These are phyloP conservation scores for Pyrrhoderma lamaoense DNA, from an alignment of 1,284 basidiomycete species.

Conservation along the genomic window DNA sequence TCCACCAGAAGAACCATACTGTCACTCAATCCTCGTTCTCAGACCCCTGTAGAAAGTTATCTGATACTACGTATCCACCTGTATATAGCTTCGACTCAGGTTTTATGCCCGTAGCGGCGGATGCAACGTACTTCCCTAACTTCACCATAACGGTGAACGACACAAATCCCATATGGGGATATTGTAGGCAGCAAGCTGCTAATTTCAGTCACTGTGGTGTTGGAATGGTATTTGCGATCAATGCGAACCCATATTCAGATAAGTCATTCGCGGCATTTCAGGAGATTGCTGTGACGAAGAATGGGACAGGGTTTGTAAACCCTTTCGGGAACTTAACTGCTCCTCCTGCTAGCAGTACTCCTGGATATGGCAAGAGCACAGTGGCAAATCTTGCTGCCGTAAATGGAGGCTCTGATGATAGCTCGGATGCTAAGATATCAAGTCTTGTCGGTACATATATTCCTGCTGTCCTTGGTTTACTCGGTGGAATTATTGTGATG, in stretches of 20 bases:
- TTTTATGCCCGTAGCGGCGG: slow-evolving; percentile 25
- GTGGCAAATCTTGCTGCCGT: slow-evolving; percentile 1
- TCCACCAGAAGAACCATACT: slow-evolving; percentile 22
- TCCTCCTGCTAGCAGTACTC: slow-evolving; percentile 1
- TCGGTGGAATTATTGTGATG: slow-evolving; percentile 6
- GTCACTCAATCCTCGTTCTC: slow-evolving; percentile 26
- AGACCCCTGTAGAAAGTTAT: slow-evolving; percentile 22
- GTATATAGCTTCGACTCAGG: slow-evolving; percentile 21
- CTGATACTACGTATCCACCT: slow-evolving; percentile 15
- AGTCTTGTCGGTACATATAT: slow-evolving; percentile 10
- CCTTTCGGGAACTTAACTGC: slow-evolving; percentile 12
- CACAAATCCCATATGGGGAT: slow-evolving; percentile 44
- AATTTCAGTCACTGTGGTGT: slow-evolving; percentile 31
- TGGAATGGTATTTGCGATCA: slow-evolving; percentile 50
- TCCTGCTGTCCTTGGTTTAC: slow-evolving; percentile 7
- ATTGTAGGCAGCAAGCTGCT: slow-evolving; percentile 33
- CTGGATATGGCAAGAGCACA: not conserved
- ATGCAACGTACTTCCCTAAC: slow-evolving; percentile 16
- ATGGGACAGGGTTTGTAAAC: slow-evolving; percentile 17
- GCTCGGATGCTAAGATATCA: slow-evolving; percentile 3
- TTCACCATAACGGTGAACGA: slow-evolving; percentile 24
- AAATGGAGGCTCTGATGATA: not conserved
- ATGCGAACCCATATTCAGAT: slow-evolving; percentile 29
- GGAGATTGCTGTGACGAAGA: slow-evolving; percentile 20
- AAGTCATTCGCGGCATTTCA: slow-evolving; percentile 27